Evolutionary conservation across 73 alveolate genomes (phyloP), one percentile per base, ranked within the genome.

Genomic region (Paramecium primaurelia): DNA sequence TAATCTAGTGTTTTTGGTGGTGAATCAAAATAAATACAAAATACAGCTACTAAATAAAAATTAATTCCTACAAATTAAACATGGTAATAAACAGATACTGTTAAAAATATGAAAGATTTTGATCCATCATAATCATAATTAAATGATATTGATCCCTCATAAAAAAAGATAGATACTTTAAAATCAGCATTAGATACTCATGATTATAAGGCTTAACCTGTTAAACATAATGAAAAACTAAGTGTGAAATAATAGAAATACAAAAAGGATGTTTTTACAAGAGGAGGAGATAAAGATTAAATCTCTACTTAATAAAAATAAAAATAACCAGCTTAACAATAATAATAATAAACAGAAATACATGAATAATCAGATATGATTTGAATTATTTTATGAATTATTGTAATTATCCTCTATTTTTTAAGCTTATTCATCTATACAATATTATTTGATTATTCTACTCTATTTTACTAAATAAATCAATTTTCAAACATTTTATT

Each of bases 91-190:
- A 80, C 91, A 1, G 91, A 80, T 45, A 44, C 77, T 10, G 75
- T 80, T 45, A 80, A 80, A 22, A 80, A 80, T 80, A 80, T 45
- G 91, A 80, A 80, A 49, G 91, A 80, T 80, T 80, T 80, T 49
- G 44, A 80, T 45, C 91, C 91, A 14, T 42, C 77, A 4, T 14
- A 80, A 47, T 80, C 91, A 20, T 47, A 80, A 80, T 16, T 80
- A 26, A 44, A 47, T 32, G 91, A 80, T 10, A 37, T 42, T 36
- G 75, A 42, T 45, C 77, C 91, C 0, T 25, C 30, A 10, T 12
- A 80, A 47, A 80, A 80, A 58, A 80, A 80, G 30, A 34, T 32
- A 0, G 91, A 80, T 45, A 80, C 91, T 8, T 47, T 80, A 26
- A 80, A 80, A 80, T 80, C 91, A 80, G 5, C 91, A 20, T 28